These are phyloP conservation scores for Tetrastigma voinierianum DNA, from an alignment of 164 flowering plant genomes.

Conservation along the genomic window DNA sequence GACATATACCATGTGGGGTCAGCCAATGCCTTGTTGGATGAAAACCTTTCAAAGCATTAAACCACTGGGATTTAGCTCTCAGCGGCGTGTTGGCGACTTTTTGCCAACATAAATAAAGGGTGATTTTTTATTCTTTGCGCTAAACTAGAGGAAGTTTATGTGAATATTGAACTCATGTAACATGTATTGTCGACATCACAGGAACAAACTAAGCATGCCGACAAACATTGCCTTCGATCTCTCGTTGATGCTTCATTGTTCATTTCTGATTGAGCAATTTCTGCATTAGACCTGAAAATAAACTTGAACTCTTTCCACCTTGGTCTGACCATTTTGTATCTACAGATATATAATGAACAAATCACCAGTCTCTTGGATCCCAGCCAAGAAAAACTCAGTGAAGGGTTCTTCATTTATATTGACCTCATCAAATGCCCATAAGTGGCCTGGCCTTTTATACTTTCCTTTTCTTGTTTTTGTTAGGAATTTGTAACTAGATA, in stretches of 20 bases:
- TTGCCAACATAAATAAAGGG: slow-evolving; percentile 86
- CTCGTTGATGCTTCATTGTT: slow-evolving; percentile 82
- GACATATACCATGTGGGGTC: slow-evolving; percentile 98
- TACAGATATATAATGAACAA: slow-evolving; percentile 98
- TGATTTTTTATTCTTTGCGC: slow-evolving; percentile 13
- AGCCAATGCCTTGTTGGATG: slow-evolving; percentile 74
- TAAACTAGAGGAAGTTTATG: not conserved
- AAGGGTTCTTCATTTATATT: not conserved
- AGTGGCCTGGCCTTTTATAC: not conserved
- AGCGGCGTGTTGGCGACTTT: slow-evolving; percentile 78
- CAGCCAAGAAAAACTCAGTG: slow-evolving; percentile 73
- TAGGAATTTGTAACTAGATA: slow-evolving; percentile 43
- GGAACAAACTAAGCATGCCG: slow-evolving; percentile 89
- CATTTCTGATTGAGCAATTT: slow-evolving; percentile 69
- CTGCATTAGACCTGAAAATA: not conserved
- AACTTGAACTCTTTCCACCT: not conserved
- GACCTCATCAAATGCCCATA: not conserved
- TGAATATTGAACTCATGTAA: not conserved
- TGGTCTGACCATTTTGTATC: slow-evolving; percentile 1
- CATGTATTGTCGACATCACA: slow-evolving; percentile 17
- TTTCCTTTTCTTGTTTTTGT: not conserved
- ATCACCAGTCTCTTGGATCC: slow-evolving; percentile 94
- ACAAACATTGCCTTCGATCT: no score
- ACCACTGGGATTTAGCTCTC: slow-evolving; percentile 92
- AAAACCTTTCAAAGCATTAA: slow-evolving; percentile 42